phyloP scores from a whole-genome alignment of 2,329 filamentous ascomycete species.

The Nakataea oryzae region DNA sequence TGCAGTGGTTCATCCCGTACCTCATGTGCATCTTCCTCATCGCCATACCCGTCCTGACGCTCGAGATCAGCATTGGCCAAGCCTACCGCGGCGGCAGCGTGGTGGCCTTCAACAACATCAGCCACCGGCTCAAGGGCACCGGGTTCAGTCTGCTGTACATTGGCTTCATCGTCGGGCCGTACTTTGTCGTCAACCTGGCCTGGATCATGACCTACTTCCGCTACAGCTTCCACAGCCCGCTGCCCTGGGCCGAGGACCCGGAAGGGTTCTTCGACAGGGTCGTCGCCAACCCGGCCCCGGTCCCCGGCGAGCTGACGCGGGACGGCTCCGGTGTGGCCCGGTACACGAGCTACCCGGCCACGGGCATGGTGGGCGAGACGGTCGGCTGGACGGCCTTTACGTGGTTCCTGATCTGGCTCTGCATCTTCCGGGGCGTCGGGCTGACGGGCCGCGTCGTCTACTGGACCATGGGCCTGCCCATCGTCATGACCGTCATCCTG shows the following conservation, averaged over 20 bases:
- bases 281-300: slow-evolving; percentile 33
- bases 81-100: slow-evolving; percentile 45
- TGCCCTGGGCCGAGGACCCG: slow-evolving; percentile 40
- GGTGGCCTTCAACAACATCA: slow-evolving; percentile 42
- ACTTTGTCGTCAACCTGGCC: slow-evolving; percentile 44
- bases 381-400: slow-evolving; percentile 48
- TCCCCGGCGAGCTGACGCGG: slow-evolving; percentile 23
- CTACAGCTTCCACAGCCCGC: slow-evolving; percentile 40
- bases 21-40: slow-evolving; percentile 42
- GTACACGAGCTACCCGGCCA: slow-evolving; percentile 35
- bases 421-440: slow-evolving; percentile 47
- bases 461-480: slow-evolving; percentile 51
- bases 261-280: slow-evolving; percentile 42
- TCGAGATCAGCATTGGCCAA: slow-evolving; percentile 61
- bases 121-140: slow-evolving; percentile 40
- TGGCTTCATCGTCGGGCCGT: slow-evolving; percentile 43
- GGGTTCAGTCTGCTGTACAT: slow-evolving; percentile 42
- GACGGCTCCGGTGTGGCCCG: slow-evolving; percentile 25
- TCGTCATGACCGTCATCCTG: slow-evolving; percentile 44
- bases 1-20: slow-evolving; percentile 52
- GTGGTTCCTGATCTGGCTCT: slow-evolving; percentile 50
- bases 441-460: slow-evolving; percentile 49
- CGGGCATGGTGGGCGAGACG: slow-evolving; percentile 40
- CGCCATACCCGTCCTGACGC: slow-evolving; percentile 43
- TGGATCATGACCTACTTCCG: slow-evolving; percentile 52